Conservation (phyloP, 1,284 basidiomycete genomes). For the Fomitopsis betulina region DNA sequence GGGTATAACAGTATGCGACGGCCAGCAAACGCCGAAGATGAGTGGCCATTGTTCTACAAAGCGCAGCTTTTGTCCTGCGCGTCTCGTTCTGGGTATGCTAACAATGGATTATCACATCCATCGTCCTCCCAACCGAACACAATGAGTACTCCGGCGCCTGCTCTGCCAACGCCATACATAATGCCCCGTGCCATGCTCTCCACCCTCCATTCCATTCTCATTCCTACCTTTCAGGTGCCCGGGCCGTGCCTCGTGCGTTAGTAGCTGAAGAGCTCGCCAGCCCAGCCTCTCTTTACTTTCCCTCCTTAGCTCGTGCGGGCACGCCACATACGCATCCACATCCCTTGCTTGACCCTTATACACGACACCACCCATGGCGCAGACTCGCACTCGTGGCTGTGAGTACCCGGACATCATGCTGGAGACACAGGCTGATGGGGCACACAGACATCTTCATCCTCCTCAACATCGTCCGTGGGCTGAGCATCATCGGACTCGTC, state of each 20-base stretch:
- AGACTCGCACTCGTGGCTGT: constrained; percentile 16
- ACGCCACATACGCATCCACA: not conserved
- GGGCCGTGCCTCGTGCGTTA: not conserved
- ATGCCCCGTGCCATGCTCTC: not conserved
- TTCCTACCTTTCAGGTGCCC: not conserved
- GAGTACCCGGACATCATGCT: not conserved
- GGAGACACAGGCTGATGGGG: too few relatives aligned
- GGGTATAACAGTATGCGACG: too few relatives aligned
- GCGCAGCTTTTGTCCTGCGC: constrained; percentile 1
- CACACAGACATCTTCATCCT: constrained; percentile 62
- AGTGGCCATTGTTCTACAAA: not conserved
- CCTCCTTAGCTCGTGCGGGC: not conserved
- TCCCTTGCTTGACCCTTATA: not conserved
- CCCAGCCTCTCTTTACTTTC: not conserved
- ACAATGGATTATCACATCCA: not conserved
- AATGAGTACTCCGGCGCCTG: not conserved
- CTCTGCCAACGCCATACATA: not conserved
- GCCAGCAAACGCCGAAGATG: not conserved
- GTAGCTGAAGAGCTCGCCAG: not conserved
- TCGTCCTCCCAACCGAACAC: not conserved
- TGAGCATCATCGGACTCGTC: constrained; percentile 76
- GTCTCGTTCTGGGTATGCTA: not conserved
- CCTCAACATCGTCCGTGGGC: constrained; percentile 70
- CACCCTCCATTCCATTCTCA: not conserved
- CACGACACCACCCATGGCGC: constrained; percentile 14